Percentiles rank a stretch among this genome's conserved stretches.
Evolutionary conservation across 441 rosid genomes (phyloP).

Genomic region (Gossypium laxum): DNA sequence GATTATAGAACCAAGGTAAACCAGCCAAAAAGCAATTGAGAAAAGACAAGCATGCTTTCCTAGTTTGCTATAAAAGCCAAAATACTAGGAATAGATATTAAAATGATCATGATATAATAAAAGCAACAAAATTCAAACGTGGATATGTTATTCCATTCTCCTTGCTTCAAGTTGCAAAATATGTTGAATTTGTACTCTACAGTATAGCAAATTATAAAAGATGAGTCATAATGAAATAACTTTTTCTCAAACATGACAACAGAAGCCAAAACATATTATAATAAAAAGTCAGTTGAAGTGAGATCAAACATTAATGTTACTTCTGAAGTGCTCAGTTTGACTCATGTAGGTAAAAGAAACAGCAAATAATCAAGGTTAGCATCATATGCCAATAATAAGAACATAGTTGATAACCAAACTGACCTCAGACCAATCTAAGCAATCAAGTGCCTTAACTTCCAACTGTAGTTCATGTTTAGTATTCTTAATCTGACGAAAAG

Average conservation of each 20-base stretch:
- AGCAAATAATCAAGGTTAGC: background rate
- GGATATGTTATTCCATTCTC: background rate
- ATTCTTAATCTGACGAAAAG: slow-evolving; percentile 45
- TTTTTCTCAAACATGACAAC: background rate
- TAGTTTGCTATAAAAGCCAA: background rate
- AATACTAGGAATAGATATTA: background rate
- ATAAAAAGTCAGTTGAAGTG: background rate
- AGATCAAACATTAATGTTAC: background rate
- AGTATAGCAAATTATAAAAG: background rate
- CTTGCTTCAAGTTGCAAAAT: background rate
- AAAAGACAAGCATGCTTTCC: background rate
- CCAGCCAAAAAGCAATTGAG: background rate
- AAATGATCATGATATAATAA: background rate
- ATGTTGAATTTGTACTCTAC: background rate
- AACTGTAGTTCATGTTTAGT: slow-evolving; percentile 30
- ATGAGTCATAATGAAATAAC: background rate
- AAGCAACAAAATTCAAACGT: background rate
- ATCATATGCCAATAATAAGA: background rate
- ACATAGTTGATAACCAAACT: slow-evolving; percentile 17
- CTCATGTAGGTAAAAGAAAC: background rate
- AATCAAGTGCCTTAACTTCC: slow-evolving; percentile 54
- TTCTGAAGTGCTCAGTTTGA: background rate
- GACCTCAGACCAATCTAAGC: slow-evolving; percentile 75
- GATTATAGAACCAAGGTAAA: background rate
- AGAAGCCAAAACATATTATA: background rate